Conservation (phyloP, 768 basidiomycete genomes). For the Megacollybia marginata region DNA sequence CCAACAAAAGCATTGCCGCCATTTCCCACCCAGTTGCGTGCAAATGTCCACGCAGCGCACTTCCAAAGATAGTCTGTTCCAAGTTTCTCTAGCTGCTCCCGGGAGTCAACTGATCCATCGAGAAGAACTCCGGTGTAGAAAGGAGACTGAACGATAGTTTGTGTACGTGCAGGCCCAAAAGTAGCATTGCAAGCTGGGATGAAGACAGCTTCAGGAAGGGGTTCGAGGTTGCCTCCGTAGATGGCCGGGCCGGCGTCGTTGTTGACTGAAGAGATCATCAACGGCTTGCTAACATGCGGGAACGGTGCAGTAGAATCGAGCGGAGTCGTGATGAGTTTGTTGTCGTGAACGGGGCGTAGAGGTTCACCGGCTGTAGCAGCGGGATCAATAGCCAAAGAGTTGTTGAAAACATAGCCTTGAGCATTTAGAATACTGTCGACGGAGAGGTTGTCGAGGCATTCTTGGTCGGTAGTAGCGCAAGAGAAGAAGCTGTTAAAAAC, state of each 20-base stretch:
- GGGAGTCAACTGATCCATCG: constrained; percentile 34
- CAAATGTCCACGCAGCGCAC: constrained; percentile 66
- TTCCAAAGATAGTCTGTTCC: constrained; percentile 68
- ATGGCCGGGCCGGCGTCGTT: constrained; percentile 71
- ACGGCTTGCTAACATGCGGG: constrained; percentile 52
- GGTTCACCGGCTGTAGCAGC: constrained; percentile 49
- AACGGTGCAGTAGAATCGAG: constrained; percentile 56
- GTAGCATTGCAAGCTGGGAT: constrained; percentile 27
- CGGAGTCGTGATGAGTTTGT: constrained; percentile 58
- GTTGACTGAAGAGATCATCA: constrained; percentile 64
- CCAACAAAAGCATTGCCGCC: constrained; percentile 68
- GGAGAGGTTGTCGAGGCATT: constrained; percentile 46
- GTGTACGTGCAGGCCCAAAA: constrained; percentile 41
- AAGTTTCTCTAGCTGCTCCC: constrained; percentile 46
- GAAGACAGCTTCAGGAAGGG: constrained; percentile 34
- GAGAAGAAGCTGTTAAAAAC: constrained; percentile 40
- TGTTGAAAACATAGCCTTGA: constrained; percentile 36
- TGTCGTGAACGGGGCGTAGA: constrained; percentile 62
- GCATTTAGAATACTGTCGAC: constrained; percentile 46
- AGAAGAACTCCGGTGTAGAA: constrained; percentile 33
- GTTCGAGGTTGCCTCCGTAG: constrained; percentile 31
- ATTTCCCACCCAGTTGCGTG: constrained; percentile 54
- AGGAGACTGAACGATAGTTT: constrained; percentile 32
- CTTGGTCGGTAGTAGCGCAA: constrained; percentile 36
- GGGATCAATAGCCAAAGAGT: constrained; percentile 38